These are phyloP conservation scores for Iberis pinnata DNA, from an alignment of 345 rosid species.

Conservation along the genomic window DNA sequence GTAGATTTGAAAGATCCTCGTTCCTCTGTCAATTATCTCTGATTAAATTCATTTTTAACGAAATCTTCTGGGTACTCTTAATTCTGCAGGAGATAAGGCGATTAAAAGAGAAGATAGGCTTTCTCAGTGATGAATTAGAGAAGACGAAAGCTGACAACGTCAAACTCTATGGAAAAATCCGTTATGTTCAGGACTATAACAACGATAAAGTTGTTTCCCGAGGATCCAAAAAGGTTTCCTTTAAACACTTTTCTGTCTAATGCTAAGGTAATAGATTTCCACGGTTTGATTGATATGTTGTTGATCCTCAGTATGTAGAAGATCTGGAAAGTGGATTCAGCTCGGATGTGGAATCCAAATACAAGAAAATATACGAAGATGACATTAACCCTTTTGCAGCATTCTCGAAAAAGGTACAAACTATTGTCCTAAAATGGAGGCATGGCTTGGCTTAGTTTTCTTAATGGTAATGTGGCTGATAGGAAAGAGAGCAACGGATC, in stretches of 20 bases:
- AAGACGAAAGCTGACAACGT: slow-evolving; percentile 95
- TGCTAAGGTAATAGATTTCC: slow-evolving; percentile 6
- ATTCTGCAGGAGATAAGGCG: slow-evolving; percentile 74
- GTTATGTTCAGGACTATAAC: slow-evolving; percentile 93
- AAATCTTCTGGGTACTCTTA: not conserved
- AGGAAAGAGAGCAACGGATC: slow-evolving; percentile 95
- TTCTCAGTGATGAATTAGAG: slow-evolving; percentile 66
- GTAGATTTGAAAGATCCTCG: not conserved
- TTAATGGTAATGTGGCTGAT: not conserved
- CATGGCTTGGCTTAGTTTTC: not conserved
- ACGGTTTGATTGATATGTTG: slow-evolving; percentile 10
- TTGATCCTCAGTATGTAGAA: slow-evolving; percentile 51
- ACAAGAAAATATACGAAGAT: slow-evolving; percentile 96
- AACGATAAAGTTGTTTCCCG: slow-evolving; percentile 87
- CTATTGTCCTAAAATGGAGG: not conserved
- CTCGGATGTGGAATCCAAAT: slow-evolving; percentile 93
- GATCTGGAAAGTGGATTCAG: slow-evolving; percentile 91
- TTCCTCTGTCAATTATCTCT: not conserved
- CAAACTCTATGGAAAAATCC: slow-evolving; percentile 90
- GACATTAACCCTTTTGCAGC: slow-evolving; percentile 99
- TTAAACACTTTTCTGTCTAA: not conserved
- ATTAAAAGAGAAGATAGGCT: slow-evolving; percentile 74
- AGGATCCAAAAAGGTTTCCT: slow-evolving; percentile 78
- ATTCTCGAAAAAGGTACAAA: slow-evolving; percentile 81
- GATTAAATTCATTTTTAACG: not conserved